phyloP scores from a whole-genome alignment of 108 stramenopile species.

The Nitzschia sp. region DNA sequence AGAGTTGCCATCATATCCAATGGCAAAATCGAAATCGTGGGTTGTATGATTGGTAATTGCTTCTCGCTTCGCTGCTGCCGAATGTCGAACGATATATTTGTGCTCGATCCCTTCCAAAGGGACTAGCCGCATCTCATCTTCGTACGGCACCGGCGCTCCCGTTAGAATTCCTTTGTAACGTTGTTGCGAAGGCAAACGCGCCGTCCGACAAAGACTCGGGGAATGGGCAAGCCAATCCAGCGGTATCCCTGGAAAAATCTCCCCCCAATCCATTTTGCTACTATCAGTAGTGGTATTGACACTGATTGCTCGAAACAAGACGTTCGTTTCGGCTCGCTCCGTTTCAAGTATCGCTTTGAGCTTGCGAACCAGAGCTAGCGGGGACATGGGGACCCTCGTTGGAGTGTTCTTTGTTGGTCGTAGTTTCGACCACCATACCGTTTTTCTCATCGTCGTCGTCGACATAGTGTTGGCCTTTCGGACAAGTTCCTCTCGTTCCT shows the following conservation, averaged over 20 bases:
- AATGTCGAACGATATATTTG: neutral
- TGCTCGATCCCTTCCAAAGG: neutral
- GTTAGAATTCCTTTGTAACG: slow-evolving; percentile 32
- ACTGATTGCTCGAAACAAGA: no score
- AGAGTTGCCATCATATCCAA: neutral
- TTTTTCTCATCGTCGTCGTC: neutral
- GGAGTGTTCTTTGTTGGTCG: neutral
- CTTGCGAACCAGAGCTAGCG: neutral
- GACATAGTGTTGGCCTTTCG: neutral
- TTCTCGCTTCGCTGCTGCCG: neutral
- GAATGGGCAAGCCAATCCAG: slow-evolving; percentile 10
- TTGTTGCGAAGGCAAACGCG: slow-evolving; percentile 39
- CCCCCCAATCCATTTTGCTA: neutral
- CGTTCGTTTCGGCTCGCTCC: neutral
- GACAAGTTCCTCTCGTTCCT: neutral
- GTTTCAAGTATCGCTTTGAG: neutral
- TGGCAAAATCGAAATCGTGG: neutral
- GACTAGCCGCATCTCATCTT: neutral
- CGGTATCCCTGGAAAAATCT: neutral
- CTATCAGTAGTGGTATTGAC: no score
- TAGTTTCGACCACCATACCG: no score
- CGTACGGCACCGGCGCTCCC: neutral
- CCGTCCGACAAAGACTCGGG: slow-evolving; percentile 45
- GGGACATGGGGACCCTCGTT: neutral
- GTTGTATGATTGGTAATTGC: neutral